These are phyloP conservation scores for Mycena maculata DNA, from an alignment of 768 basidiomycete genomes.

Conservation along the genomic window DNA sequence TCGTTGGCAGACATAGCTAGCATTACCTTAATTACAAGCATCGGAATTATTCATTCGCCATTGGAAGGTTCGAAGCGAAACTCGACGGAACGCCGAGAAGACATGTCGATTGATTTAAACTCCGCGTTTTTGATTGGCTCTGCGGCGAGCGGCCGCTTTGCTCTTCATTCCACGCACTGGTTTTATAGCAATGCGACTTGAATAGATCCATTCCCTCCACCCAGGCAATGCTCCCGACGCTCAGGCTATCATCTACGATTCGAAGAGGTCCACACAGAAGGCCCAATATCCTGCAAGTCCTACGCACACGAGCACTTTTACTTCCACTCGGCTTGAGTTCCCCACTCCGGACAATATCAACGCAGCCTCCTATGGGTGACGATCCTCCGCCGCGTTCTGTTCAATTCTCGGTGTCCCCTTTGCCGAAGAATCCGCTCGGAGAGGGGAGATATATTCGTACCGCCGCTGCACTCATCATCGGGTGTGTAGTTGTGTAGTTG, in stretches of 20 bases:
- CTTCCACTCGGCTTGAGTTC: background rate
- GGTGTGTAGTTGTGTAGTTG: constrained; percentile 61
- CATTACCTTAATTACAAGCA: background rate
- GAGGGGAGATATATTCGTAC: constrained; percentile 78
- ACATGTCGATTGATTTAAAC: background rate
- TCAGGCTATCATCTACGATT: constrained; percentile 5
- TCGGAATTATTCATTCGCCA: background rate
- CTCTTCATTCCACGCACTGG: constrained; percentile 3
- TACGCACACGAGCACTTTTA: constrained; percentile 27
- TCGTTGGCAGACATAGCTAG: background rate
- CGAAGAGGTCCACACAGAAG: constrained; percentile 7
- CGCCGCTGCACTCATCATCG: constrained; percentile 81
- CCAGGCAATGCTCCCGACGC: constrained; percentile 10
- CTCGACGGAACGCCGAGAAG: background rate
- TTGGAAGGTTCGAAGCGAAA: too few relatives aligned
- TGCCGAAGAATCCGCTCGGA: constrained; percentile 74
- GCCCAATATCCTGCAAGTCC: background rate
- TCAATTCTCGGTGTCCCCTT: constrained; percentile 64
- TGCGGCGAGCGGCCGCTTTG: too few relatives aligned
- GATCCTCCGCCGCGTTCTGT: background rate
- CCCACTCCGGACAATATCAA: constrained; percentile 20
- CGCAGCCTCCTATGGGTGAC: constrained; percentile 18
- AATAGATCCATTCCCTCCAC: background rate
- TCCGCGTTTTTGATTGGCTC: too few relatives aligned
- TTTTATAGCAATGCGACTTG: constrained; percentile 19